A percentile compares a stretch with the other conserved stretches of the same genome.
phyloP scores from a whole-genome alignment of 352 stramenopile genomes.

The Nothophytophthora sp. region DNA sequence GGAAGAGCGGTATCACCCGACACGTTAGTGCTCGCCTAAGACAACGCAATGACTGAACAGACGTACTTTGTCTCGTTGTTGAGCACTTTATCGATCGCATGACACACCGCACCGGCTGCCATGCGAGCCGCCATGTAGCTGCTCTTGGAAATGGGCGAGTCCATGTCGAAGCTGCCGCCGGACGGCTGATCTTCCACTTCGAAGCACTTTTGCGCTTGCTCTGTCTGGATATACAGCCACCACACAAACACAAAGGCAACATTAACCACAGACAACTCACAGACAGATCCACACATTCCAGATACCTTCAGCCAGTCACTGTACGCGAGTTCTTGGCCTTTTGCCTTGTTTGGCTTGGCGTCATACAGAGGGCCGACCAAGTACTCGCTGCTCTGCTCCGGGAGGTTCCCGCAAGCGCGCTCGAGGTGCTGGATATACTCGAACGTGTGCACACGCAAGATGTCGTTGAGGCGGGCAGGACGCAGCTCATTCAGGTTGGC shows the following conservation, averaged over 20 bases:
- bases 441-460: constrained; percentile 63
- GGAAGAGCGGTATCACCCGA: background rate
- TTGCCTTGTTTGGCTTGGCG: constrained; percentile 9
- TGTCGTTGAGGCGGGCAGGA: constrained; percentile 51
- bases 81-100: constrained; percentile 68
- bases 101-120: constrained; percentile 58
- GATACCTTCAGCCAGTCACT: constrained; percentile 51
- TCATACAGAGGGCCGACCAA: constrained; percentile 44
- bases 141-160: constrained; percentile 64
- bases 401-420: constrained; percentile 34
- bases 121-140: constrained; percentile 57
- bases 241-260: constrained; percentile 3
- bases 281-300: background rate
- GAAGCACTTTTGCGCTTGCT: constrained; percentile 49
- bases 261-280: background rate
- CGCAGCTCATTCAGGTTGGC: constrained; percentile 55
- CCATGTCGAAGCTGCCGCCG: constrained; percentile 55
- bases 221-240: constrained; percentile 20
- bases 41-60: background rate
- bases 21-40: background rate
- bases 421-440: constrained; percentile 72
- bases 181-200: constrained; percentile 49
- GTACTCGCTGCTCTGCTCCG: constrained; percentile 46
- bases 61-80: constrained; percentile 53
- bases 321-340: constrained; percentile 31